Conservation (phyloP, 129 eudicot genomes). For the Erigeron canadensis region DNA sequence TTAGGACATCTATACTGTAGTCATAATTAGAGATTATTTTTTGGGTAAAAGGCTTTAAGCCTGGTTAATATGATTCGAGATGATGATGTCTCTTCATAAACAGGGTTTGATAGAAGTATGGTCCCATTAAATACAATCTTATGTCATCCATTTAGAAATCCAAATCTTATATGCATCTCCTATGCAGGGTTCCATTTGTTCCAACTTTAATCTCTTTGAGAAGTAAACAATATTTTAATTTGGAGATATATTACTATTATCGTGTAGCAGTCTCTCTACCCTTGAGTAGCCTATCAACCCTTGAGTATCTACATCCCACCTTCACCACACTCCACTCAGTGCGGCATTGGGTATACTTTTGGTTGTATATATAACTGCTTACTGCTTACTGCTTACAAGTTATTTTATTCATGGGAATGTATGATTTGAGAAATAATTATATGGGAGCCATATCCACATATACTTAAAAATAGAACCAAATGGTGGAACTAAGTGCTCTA, state of each 20-base stretch:
- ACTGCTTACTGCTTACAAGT: not conserved
- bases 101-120: conserved; percentile 7
- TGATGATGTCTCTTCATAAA: conserved; percentile 10
- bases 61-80: no score
- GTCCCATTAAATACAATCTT: conserved; percentile 8
- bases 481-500: conserved; percentile 35
- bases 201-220: not conserved
- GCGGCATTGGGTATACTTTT: no score
- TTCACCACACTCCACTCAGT: not conserved
- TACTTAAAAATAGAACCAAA: conserved; percentile 2
- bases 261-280: no score
- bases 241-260: no score
- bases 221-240: no score
- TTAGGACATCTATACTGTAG: not conserved
- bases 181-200: not conserved
- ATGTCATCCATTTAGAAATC: conserved; percentile 8
- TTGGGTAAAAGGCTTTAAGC: no score
- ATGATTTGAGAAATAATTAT: conserved; percentile 15
- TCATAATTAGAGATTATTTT: not conserved
- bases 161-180: conserved; percentile 16
- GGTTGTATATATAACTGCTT: conserved; percentile 4
- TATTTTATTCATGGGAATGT: not conserved
- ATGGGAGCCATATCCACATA: conserved; percentile 23
- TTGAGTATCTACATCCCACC: not conserved
- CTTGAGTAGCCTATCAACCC: no score